Evolutionary conservation across 2,329 filamentous ascomycete genomes (phyloP).

Genomic region (Clonostachys byssicola): DNA sequence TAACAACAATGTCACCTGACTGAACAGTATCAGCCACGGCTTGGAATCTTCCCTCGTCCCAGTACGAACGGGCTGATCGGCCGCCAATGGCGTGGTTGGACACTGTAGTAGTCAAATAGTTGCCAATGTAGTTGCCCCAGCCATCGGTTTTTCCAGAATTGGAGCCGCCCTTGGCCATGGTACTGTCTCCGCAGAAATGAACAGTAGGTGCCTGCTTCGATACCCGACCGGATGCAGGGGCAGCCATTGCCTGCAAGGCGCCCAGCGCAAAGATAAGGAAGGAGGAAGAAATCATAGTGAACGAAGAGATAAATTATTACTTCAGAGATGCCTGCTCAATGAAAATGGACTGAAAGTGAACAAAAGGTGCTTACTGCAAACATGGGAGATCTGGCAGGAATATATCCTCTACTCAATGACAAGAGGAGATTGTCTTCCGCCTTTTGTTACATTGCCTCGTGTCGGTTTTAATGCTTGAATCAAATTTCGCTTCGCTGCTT

Average conservation of each 20-base stretch:
- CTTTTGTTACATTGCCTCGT: too few species aligned
- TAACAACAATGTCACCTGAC: conserved; percentile 61
- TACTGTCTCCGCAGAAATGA: conserved; percentile 58
- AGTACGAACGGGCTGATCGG: conserved; percentile 62
- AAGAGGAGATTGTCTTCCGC: too few species aligned
- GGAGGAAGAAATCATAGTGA: conserved; percentile 11
- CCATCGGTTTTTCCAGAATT: conserved; percentile 40
- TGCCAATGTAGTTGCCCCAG: conserved; percentile 58
- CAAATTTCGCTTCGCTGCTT: too few species aligned
- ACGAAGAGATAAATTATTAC: conserved; percentile 25
- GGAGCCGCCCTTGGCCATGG: conserved; percentile 48
- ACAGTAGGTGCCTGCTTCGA: conserved; percentile 24
- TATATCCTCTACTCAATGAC: too few species aligned
- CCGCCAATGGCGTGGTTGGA: conserved; percentile 66
- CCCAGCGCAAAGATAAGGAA: conserved; percentile 9
- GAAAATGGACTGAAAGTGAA: too few species aligned
- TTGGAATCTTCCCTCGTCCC: conserved; percentile 60
- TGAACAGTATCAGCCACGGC: conserved; percentile 47
- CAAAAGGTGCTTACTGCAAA: too few species aligned
- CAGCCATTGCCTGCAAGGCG: conserved; percentile 5
- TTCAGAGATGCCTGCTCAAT: too few species aligned
- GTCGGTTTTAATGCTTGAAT: too few species aligned
- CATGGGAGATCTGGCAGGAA: too few species aligned
- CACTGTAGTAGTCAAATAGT: conserved; percentile 32
- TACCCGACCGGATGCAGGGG: neutral